Conservation (phyloP, 1,284 basidiomycete species). For the Microbotryum intermedium region DNA sequence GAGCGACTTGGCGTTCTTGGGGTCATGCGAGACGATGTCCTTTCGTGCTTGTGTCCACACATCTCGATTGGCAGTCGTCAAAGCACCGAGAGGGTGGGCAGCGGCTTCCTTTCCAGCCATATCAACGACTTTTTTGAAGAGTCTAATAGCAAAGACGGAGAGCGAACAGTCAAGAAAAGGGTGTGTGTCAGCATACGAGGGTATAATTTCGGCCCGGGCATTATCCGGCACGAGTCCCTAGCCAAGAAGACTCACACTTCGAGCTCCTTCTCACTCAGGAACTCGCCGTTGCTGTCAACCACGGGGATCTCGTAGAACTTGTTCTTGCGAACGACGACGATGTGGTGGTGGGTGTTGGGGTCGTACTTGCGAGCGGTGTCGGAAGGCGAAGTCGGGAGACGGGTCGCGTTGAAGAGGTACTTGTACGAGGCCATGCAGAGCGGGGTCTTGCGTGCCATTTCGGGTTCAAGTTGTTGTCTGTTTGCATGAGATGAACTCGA, state of each 20-base stretch:
- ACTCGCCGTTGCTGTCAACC: slow-evolving; percentile 52
- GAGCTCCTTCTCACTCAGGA: slow-evolving; percentile 67
- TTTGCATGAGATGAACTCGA: not conserved
- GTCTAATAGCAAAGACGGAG: slow-evolving; percentile 43
- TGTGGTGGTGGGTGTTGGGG: slow-evolving; percentile 65
- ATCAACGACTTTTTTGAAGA: slow-evolving; percentile 68
- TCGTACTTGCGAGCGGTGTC: slow-evolving; percentile 82
- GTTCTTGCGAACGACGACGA: slow-evolving; percentile 86
- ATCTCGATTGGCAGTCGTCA: slow-evolving; percentile 85
- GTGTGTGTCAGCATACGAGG: not conserved
- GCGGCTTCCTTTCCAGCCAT: slow-evolving; percentile 51
- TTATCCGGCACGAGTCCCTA: not conserved
- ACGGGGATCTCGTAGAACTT: slow-evolving; percentile 76
- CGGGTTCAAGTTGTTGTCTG: slow-evolving; percentile 76
- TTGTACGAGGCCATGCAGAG: slow-evolving; percentile 94
- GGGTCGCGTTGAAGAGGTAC: slow-evolving; percentile 87
- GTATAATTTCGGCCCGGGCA: no score
- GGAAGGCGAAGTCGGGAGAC: slow-evolving; percentile 72
- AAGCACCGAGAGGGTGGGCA: slow-evolving; percentile 59
- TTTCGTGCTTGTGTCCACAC: slow-evolving; percentile 66
- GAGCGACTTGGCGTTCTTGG: slow-evolving; percentile 57
- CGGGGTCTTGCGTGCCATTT: slow-evolving; percentile 70
- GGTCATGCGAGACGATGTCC: slow-evolving; percentile 57
- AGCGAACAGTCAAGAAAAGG: not conserved
- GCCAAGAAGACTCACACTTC: slow-evolving; percentile 46